Evolutionary conservation across 148 eudicot genomes (phyloP).

Genomic region (Rhododendron ferrugineum): DNA sequence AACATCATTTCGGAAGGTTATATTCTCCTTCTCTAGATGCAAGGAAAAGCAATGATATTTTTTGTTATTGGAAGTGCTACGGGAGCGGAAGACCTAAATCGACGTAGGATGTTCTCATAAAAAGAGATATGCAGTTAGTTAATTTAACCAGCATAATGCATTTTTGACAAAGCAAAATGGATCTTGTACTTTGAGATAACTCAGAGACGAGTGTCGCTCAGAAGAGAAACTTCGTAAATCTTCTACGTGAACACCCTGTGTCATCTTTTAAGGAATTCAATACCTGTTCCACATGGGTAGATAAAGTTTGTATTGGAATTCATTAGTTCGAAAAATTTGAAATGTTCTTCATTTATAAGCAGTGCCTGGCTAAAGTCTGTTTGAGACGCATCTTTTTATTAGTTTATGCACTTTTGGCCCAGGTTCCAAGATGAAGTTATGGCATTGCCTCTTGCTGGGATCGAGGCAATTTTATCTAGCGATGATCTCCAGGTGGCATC

Average conservation of each 20-base stretch:
- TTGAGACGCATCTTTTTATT: not conserved
- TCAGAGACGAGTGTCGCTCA: not conserved
- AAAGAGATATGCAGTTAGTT: not conserved
- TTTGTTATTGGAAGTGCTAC: not conserved
- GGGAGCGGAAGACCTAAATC: not conserved
- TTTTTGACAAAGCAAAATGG: not conserved
- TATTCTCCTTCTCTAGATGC: not conserved
- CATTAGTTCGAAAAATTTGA: not conserved
- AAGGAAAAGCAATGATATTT: not conserved
- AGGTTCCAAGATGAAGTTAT: conserved; percentile 84
- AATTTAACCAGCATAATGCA: not conserved
- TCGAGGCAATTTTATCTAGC: conserved; percentile 74
- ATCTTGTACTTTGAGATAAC: not conserved
- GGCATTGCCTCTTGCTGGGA: conserved; percentile 76
- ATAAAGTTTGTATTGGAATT: not conserved
- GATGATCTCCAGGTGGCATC: conserved; percentile 93
- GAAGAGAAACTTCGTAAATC: not conserved
- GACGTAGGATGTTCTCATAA: not conserved
- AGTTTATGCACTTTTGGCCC: not conserved
- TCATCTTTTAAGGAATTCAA: not conserved
- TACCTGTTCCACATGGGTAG: not conserved
- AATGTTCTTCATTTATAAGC: not conserved
- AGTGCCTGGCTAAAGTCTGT: not conserved
- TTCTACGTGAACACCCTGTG: no score
- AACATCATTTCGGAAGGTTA: not conserved